Percentiles rank a stretch among this genome's conserved stretches.
Evolutionary conservation across 176 grass and related monocot genomes (phyloP).

Genomic region (Oryza officinalis): DNA sequence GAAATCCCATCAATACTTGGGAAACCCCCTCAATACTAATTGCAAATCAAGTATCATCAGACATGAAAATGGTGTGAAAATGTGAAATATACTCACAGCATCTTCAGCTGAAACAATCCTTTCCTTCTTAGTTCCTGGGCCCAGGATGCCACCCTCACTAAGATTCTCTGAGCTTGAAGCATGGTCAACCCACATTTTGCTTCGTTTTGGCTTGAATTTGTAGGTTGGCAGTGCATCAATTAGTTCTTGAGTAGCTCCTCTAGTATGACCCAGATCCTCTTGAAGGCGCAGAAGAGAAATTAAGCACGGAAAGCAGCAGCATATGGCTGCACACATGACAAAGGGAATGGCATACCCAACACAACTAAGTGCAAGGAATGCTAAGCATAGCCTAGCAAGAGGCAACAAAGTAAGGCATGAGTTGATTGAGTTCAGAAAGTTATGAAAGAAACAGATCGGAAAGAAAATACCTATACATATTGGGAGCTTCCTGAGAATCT

Average conservation of each 20-base stretch:
- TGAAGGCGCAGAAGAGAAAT: conserved; percentile 83
- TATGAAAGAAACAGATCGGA: conserved; percentile 31
- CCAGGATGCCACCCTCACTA: conserved; percentile 79
- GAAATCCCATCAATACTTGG: background rate
- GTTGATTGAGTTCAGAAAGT: conserved; percentile 15
- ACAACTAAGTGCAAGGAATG: conserved; percentile 92
- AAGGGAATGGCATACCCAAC: conserved; percentile 97
- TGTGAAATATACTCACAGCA: conserved; percentile 70
- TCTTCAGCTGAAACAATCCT: conserved; percentile 87
- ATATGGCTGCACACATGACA: conserved; percentile 88
- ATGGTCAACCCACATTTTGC: conserved; percentile 67
- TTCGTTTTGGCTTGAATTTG: conserved; percentile 88
- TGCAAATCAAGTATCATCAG: conserved; percentile 15
- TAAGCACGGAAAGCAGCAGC: conserved; percentile 97
- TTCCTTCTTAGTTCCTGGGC: conserved; percentile 83
- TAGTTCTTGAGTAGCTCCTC: conserved; percentile 82
- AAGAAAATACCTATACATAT: conserved; percentile 78
- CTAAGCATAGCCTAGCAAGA: conserved; percentile 80
- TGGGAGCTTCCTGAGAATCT: conserved; percentile 73
- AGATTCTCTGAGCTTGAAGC: conserved; percentile 53
- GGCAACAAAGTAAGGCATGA: conserved; percentile 23
- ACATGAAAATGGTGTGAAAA: conserved; percentile 19
- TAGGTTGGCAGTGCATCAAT: conserved; percentile 82
- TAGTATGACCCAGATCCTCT: conserved; percentile 74
- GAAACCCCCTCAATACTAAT: background rate